Base-by-base conservation (phyloP, 495 filamentous ascomycete genomes). In the Rhypophila decipiens region DNA sequence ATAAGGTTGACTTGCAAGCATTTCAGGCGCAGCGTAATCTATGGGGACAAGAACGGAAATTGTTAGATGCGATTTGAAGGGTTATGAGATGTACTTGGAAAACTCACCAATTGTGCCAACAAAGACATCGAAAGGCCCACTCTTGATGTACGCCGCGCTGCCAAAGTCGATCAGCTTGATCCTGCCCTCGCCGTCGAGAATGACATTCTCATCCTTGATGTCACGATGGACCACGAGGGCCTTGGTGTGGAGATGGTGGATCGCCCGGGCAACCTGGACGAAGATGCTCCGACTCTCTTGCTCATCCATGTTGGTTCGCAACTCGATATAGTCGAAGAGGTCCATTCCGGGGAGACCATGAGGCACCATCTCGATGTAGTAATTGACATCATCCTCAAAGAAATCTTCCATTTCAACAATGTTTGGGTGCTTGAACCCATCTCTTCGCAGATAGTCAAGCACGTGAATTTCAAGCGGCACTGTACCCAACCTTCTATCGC, bases 331-430 rank as follows among this genome's bases (percentile, higher is more conserved):
- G 66, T 98, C 93, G 59, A 98, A 98, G 1, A 98, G 79, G 62
- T 98, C 93, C 94, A 98, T 97, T 13, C 94, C 94, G 2, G 94
- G 93, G 7, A 96, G 75, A 5, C 93, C 93, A 54, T 98, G 93
- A 11, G 93, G 93, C 5, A 87, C 74, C 93, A 97, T 98, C 60
- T 97, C 94, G 56, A 99, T 99, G 59, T 99, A 97, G 63, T 99
- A 99, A 57, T 99, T 97, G 60, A 89, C 72, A 49, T 95, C 88
- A 46, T 99, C 94, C 63, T 99, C 93, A 61, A 99, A 99, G 68
- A 97, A 99, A 49, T 94, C 90, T 29, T 85, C 81, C 94, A 99
- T 97, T 69, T 97, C 93, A 22, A 99, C 88, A 49, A 99, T 96
- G 57, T 97, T 97, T 20, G 89, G 86, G 59, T 99, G 93, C 56